Conservation (phyloP, 2,329 filamentous ascomycete species). For the Didymella segeticola region DNA sequence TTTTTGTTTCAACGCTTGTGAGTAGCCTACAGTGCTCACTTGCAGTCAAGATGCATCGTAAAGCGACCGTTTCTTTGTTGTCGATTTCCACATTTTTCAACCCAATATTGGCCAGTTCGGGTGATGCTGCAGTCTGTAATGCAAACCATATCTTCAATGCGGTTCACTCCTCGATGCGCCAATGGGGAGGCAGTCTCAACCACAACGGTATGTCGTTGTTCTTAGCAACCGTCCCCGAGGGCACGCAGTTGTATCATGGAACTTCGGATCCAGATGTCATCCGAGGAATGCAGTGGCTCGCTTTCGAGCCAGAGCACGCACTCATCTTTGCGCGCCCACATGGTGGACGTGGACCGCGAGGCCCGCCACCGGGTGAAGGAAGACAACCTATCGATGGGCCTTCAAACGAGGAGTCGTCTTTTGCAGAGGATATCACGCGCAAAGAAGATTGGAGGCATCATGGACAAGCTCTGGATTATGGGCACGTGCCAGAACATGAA, state of each 20-base stretch:
- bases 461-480: too few relatives aligned
- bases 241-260: conserved; percentile 74
- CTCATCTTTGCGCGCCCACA: conserved; percentile 63
- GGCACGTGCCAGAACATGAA: neutral
- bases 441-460: neutral
- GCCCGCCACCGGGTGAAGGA: conserved; percentile 7
- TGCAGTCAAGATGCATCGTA: conserved; percentile 22
- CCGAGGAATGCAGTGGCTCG: conserved; percentile 70
- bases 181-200: conserved; percentile 75
- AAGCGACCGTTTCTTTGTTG: conserved; percentile 3
- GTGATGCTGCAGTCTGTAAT: conserved; percentile 48
- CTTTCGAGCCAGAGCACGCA: conserved; percentile 79
- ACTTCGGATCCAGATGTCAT: conserved; percentile 56
- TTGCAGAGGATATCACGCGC: neutral
- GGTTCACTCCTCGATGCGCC: conserved; percentile 73
- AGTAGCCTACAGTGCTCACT: conserved; percentile 6
- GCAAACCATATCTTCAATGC: conserved; percentile 75
- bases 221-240: conserved; percentile 67
- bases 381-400: neutral
- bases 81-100: conserved; percentile 1
- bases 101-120: neutral
- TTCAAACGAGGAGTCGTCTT: neutral
- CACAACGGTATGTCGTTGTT: conserved; percentile 81
- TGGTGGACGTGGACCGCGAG: conserved; percentile 4
- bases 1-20: neutral